Base-by-base conservation (phyloP, 2,329 filamentous ascomycete genomes). In the Fusarium udum region DNA sequence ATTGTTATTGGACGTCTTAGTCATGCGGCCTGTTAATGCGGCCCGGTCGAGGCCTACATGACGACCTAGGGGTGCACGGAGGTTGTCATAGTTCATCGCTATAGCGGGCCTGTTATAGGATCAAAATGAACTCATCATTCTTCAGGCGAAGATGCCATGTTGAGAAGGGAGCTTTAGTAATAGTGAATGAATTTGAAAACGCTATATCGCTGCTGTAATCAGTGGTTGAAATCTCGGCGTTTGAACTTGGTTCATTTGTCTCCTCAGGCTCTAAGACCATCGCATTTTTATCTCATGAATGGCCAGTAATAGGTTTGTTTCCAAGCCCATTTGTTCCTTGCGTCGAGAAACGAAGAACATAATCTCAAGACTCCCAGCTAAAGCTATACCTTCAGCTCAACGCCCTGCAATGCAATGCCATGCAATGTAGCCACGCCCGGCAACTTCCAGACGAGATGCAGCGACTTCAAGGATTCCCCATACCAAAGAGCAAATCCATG, bases 41-140 rank as follows among this genome's bases (percentile, higher is more conserved):
- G 52, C 66, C 71, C 34, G 61, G 66, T 71, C 66, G 55, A 60
- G 71, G 66, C 61, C 66, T 56, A 58, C 65, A 63, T 71, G 65
- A 70, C 46, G 55, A 71, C 26, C 26, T 28, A 28, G 31, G 51
- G 62, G 52, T 37, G 62, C 53, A 73, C 69, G 40, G 42, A 56
- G 66, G 43, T 32, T 36, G 39, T 49, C 28, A 52, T 32, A 11
- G 49, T 34, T 49, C 26, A 34, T 40, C 31, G 34, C 34, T 32
- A 48, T 53, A 37, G 24, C n/a, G n/a, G 12, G 20, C 31, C 24
- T 28, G 22, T 18, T 37, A 51, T 36, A 43, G 45, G 28, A 20
- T 22, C 26, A 43, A 32, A 45, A 58, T 52, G 53, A 53, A 26
- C 45, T 46, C 45, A 53, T 46, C 24, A 37, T n/a, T 31, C 14